These are phyloP conservation scores for Chaetomium fimeti DNA, from an alignment of 495 filamentous ascomycete genomes.

Conservation along the genomic window DNA sequence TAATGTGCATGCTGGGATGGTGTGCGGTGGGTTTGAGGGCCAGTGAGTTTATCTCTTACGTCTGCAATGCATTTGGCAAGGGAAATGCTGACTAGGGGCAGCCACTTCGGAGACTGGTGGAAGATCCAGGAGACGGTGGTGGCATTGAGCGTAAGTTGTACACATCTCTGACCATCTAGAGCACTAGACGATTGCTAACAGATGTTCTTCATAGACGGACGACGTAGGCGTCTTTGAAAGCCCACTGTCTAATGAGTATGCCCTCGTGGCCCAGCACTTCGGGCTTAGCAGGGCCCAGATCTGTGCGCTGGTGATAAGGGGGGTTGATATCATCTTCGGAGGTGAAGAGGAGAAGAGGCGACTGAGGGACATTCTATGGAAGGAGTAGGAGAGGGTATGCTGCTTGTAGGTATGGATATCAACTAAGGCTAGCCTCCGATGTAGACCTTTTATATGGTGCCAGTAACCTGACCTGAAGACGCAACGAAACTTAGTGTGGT, in stretches of 20 bases:
- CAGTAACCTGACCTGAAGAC: no score
- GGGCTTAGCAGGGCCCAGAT: slow-evolving; percentile 55
- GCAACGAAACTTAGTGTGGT: no score
- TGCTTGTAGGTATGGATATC: background rate
- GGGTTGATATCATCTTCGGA: slow-evolving; percentile 64
- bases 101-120: slow-evolving; percentile 42
- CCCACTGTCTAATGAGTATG: slow-evolving; percentile 75
- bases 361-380: slow-evolving; percentile 53
- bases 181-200: background rate
- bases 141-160: slow-evolving; percentile 40
- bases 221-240: slow-evolving; percentile 84
- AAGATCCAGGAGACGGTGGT: slow-evolving; percentile 39
- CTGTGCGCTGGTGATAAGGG: slow-evolving; percentile 54
- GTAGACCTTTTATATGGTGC: no score
- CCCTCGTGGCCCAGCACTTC: slow-evolving; percentile 71
- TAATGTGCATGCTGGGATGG: slow-evolving; percentile 76
- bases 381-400: background rate
- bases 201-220: slow-evolving; percentile 62
- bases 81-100: slow-evolving; percentile 14
- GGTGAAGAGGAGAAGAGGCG: slow-evolving; percentile 60
- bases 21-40: slow-evolving; percentile 64
- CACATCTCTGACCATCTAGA: background rate
- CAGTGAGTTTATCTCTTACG: slow-evolving; percentile 36
- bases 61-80: no score
- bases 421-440: no score